Evolutionary conservation across 2,329 filamentous ascomycete species (phyloP), one percentile per base, ranked within the genome.

Genomic region (Fonsecaea monophora): DNA sequence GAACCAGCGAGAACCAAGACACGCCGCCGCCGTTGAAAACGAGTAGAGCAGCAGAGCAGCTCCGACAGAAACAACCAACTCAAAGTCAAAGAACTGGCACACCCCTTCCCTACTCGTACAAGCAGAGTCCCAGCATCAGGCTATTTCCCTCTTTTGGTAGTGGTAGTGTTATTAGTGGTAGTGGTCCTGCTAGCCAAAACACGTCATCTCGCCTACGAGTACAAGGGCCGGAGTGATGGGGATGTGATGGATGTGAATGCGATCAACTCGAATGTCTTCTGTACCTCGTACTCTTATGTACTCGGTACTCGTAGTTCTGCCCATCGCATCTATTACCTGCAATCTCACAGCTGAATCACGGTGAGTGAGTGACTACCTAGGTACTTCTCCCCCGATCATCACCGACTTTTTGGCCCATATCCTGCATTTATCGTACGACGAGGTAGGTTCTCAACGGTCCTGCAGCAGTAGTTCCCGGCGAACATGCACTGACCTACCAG

Each of bases 401-500:
- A 30, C n/a, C 35, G n/a, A 63, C 38, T 13, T 53, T 45, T 50
- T 25, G 15, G 40, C 2, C 50, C 59, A 32, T 15, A 34, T 9
- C 45, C 4, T 45, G 38, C 25, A 25, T 25, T 1, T 2, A 25
- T 25, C 25, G 25, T 25, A 2, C 25, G 25, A 25, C 25, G 25
- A 25, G 25, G 25, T 25, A 25, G 25, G 25, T 25, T 25, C 18
- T 18, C 35, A 45, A 53, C 42, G 35, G 42, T 37, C 18, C 5
- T 45, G 35, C 59, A 62, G 57, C 35, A 34, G 30, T 34, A 35
- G 53, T 13, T 15, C 50, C 40, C 15, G 18, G 40, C 45, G 45
- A 50, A 50, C 18, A 50, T 15, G 4, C 3, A 34, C 35, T 12
- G 59, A 40, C 42, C 18, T 25, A 25, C 25, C 25, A 25, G 25